These are phyloP conservation scores for Trichoderma citrinoviride DNA, from an alignment of 2,329 filamentous ascomycete species.

Conservation along the genomic window DNA sequence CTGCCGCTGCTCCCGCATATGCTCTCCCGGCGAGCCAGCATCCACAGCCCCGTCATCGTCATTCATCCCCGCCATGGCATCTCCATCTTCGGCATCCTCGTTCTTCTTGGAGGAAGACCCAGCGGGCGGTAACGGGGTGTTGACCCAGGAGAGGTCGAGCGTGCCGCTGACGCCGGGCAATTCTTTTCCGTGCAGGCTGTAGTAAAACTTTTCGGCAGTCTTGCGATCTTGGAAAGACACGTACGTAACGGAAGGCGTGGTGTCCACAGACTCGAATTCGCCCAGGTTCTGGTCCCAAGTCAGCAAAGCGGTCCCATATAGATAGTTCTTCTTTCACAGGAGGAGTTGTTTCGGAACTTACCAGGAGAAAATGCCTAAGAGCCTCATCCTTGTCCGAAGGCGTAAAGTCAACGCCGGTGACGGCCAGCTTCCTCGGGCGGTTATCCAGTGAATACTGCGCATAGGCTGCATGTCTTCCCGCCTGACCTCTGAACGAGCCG, in stretches of 20 bases:
- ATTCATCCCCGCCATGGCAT: conserved; percentile 29
- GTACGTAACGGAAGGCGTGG: conserved; percentile 46
- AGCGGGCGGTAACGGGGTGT: conserved; percentile 29
- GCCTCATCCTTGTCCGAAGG: conserved; percentile 63
- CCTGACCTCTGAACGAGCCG: conserved; percentile 42
- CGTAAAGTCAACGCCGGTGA: conserved; percentile 64
- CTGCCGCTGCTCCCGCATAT: conserved; percentile 33
- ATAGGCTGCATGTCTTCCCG: conserved; percentile 54
- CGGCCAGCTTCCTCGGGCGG: conserved; percentile 64
- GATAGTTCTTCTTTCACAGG: not conserved
- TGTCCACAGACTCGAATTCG: conserved; percentile 59
- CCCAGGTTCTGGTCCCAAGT: conserved; percentile 52
- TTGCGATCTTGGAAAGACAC: conserved; percentile 66
- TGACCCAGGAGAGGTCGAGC: conserved; percentile 65
- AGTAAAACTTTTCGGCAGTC: conserved; percentile 68
- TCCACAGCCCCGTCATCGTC: conserved; percentile 25
- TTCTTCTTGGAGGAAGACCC: conserved; percentile 20
- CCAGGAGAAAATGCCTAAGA: conserved; percentile 68
- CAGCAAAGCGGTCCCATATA: too few relatives aligned
- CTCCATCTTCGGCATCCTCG: conserved; percentile 23
- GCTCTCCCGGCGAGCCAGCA: conserved; percentile 18
- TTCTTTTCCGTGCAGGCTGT: conserved; percentile 52
- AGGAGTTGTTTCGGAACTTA: too few relatives aligned
- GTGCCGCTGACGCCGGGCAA: conserved; percentile 62
- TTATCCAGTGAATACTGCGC: conserved; percentile 71